Evolutionary conservation across 163 green algal genomes (phyloP), one percentile per base, ranked within the genome.

Genomic region (Chlorella variabilis): DNA sequence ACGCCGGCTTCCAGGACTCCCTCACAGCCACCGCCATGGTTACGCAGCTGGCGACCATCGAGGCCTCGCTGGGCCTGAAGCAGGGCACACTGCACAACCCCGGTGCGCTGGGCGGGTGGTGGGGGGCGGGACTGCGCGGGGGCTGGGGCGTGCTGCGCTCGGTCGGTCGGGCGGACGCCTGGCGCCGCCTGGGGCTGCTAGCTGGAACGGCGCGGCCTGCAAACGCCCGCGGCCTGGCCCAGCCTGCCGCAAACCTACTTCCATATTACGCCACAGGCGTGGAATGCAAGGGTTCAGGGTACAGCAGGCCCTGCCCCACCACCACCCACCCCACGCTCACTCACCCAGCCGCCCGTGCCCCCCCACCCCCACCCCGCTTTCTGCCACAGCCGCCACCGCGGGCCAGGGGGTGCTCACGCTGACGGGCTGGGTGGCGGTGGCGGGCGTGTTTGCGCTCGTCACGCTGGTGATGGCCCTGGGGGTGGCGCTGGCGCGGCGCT

Each of bases 1-100:
- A 54, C 21, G n/a, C 29, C 17, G 9, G 23, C 25, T 80, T 80
- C 54, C 54, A 59, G 38, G 73, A 69, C 38, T 33, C 27, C 38
- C 33, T 80, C 34, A 70, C 73, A 1, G 73, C 73, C n/a, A 41
- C 73, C 0, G 56, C 51, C 1, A n/a, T 80, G 54, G 51, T 80
- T 4, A 80, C 54, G 4, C 73, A 80, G 54, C 54, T 80, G 73
- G 54, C 54, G 0, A 29, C 21, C 11, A 56, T 80, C 0, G 73
- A 80, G 56, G 23, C 56, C 4, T 34, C 51, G 5, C 54, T 80
- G 73, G 73, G 73, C 31, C 73, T 80, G 36, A 66, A 49, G 25
- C 27, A 80, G 51, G 73, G 73, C 54, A 42, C 73, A 56, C 73
- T 80, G 73, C 56, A 80, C 54, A 80, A 70, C 38, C 54, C 54